Base-by-base conservation (phyloP, 345 rosid species). In the Ceriops tagal region DNA sequence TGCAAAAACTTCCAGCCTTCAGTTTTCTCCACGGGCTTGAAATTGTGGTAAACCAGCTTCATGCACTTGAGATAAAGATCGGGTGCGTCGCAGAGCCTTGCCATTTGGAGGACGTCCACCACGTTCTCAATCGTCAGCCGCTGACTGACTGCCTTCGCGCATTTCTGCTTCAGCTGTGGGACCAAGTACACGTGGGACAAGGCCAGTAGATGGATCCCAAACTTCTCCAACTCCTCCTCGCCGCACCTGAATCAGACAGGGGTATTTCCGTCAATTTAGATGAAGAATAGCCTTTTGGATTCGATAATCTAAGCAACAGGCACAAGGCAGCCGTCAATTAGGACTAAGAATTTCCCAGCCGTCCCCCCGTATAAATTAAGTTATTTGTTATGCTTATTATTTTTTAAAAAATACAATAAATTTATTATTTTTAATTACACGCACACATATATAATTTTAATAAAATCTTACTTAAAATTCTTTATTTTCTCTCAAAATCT, bases 1-100 rank as follows among this genome's bases (percentile, higher is more conserved):
- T 85, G 96, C 82, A 93, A 68, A 80, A 91, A 87, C 67, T 73
- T 82, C 96, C 96, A 93, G n/a, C 86, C 98, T 81, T 91, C 98
- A 0, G 92, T 93, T 9, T 72, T 31, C 73, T 83, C 89, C 5
- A 88, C 87, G 18, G 81, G 64, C 75, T 82, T 83, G 81, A 88
- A 88, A 70, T 83, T 68, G 43, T 6, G 61, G 59, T 80, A 64
- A 8, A 87, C 47, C 39, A 85, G 62, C 71, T 80, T 89, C 89
- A 87, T 75, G 70, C 95, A 84, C 72, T 70, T 83, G 66, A 91
- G 77, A 70, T 71, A 78, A 68, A 93, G 90, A 65, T 85, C 89
- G 0, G 97, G 85, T 20, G 95, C 91, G 61, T 88, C 89, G 69
- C 95, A 93, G 59, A 91, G 89, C 68, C 91, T 74, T 28, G 92